Evolutionary conservation across 441 rosid genomes (phyloP).

Genomic region (Viola pubescens): DNA sequence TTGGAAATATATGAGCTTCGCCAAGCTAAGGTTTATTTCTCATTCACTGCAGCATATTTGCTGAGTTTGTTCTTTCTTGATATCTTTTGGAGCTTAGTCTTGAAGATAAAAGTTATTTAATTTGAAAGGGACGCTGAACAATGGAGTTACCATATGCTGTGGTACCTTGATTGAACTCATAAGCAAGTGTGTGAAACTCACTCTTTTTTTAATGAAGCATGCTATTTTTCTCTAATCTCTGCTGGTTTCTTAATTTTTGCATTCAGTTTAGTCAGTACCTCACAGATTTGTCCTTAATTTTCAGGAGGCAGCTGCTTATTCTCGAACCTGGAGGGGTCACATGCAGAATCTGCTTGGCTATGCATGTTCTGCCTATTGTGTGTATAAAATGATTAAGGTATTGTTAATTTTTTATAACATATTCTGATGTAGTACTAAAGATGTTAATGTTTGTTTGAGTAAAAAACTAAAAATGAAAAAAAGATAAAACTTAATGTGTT

Average conservation of each 20-base stretch:
- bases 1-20: constrained; percentile 98
- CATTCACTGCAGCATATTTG: background rate
- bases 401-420: constrained; percentile 1
- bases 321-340: constrained; percentile 98
- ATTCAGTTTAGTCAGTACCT: background rate
- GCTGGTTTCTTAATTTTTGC: no score
- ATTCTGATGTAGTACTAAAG: constrained; percentile 3
- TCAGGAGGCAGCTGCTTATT: constrained; percentile 98
- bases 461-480: no score
- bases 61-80: background rate
- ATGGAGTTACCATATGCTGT: no score
- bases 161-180: no score
- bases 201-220: no score
- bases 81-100: background rate
- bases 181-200: no score
- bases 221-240: no score
- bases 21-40: constrained; percentile 72
- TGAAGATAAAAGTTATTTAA: no score
- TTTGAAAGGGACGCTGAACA: no score
- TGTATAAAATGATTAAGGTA: constrained; percentile 99
- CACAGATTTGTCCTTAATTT: constrained; percentile 16
- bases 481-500: no score
- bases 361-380: constrained; percentile 91
- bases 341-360: constrained; percentile 97
- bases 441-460: background rate